Conservation (phyloP, 1,139 yeast genomes). For the Scheffersomyces illinoinensis region DNA sequence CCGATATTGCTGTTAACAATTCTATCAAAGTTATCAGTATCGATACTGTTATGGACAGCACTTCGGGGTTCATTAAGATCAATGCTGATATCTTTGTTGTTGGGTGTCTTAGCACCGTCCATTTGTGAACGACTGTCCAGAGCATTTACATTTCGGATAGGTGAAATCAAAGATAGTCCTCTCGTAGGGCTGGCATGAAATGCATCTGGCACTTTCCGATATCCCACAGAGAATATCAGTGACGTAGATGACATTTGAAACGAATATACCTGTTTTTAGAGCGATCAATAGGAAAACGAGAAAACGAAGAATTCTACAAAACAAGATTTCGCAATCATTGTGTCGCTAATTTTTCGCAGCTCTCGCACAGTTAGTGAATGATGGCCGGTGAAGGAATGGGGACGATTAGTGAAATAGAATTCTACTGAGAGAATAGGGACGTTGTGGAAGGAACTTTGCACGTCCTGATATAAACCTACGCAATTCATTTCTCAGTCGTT, state of each 20-base stretch:
- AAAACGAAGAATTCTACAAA: not conserved
- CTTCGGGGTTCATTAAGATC: not conserved
- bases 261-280: not conserved
- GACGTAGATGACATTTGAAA: not conserved
- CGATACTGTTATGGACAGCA: conserved; percentile 4
- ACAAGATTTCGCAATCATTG: not conserved
- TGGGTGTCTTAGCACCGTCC: not conserved
- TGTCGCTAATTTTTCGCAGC: not conserved
- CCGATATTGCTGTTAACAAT: conserved; percentile 4
- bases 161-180: not conserved
- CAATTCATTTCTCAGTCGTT: not conserved
- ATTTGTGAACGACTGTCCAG: not conserved
- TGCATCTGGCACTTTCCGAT: not conserved
- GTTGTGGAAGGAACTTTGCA: too few species aligned
- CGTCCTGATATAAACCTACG: not conserved
- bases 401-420: not conserved
- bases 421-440: not conserved
- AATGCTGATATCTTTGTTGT: not conserved
- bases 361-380: not conserved
- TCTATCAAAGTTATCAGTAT: conserved; percentile 4
- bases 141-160: not conserved
- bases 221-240: not conserved
- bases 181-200: not conserved
- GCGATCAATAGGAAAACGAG: not conserved
- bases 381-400: not conserved